Conservation (phyloP, 441 rosid species). For the Brassica balearica region DNA sequence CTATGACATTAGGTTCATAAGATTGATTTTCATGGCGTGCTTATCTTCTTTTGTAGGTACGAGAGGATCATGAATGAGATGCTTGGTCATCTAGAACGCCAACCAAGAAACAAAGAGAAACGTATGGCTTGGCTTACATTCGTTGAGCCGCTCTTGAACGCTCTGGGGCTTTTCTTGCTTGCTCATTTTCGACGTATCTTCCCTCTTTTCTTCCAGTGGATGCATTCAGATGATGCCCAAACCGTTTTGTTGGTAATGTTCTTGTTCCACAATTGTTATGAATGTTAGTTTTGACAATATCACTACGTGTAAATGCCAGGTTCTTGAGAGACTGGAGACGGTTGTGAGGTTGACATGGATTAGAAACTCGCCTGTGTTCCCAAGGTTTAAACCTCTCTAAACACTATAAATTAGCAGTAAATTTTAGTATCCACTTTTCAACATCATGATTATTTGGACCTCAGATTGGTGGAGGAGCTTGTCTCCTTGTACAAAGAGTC, state of each 20-base stretch:
- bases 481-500: conserved; percentile 70
- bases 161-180: conserved; percentile 70
- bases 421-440: background rate
- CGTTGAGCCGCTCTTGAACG: conserved; percentile 68
- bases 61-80: conserved; percentile 85
- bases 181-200: conserved; percentile 83
- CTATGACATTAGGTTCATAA: background rate
- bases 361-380: conserved; percentile 57
- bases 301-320: conserved; percentile 46
- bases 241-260: conserved; percentile 73
- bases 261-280: background rate
- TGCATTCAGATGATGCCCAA: conserved; percentile 84
- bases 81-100: conserved; percentile 91
- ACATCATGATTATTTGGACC: background rate
- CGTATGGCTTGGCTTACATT: conserved; percentile 72
- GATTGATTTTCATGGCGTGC: conserved; percentile 7
- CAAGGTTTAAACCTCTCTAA: background rate
- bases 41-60: conserved; percentile 53
- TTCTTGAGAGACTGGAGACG: conserved; percentile 65
- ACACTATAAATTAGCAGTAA: background rate
- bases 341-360: conserved; percentile 79
- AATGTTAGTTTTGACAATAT: background rate
- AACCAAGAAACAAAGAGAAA: conserved; percentile 78
- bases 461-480: conserved; percentile 87
- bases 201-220: conserved; percentile 84